Evolutionary conservation across 306 rosid genomes (phyloP).

Genomic region (Cucurbita ficifolia): DNA sequence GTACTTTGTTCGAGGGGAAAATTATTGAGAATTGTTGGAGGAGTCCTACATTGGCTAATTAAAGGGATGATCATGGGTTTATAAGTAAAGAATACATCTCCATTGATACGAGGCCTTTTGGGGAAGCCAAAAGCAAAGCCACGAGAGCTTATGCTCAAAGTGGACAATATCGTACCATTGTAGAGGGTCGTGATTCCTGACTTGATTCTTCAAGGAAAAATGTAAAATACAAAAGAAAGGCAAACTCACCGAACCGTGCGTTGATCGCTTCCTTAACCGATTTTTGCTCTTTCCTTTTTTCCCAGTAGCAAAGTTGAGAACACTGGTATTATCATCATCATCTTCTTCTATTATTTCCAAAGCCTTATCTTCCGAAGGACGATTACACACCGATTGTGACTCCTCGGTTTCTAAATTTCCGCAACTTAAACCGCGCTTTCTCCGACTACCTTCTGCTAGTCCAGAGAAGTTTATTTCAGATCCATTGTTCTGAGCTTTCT

Average conservation of each 20-base stretch:
- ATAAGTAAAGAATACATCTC: no score
- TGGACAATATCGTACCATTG: no score
- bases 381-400: conserved; percentile 10
- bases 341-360: conserved; percentile 27
- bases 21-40: no score
- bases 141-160: no score
- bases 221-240: background rate
- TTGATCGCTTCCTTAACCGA: conserved; percentile 15
- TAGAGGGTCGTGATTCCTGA: no score
- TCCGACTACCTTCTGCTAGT: conserved; percentile 11
- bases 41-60: no score
- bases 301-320: conserved; percentile 30
- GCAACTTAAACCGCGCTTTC: conserved; percentile 14
- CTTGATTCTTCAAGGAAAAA: background rate
- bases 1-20: no score
- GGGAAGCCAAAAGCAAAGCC: no score
- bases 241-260: conserved; percentile 22
- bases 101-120: no score
- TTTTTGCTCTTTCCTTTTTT: conserved; percentile 18
- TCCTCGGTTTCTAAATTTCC: conserved; percentile 18
- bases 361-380: background rate
- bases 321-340: conserved; percentile 61
- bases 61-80: no score
- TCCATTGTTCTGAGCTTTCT: conserved; percentile 6
- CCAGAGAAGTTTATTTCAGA: conserved; percentile 15